phyloP scores from a whole-genome alignment of 768 basidiomycete genomes.

The Pisolithus albus region DNA sequence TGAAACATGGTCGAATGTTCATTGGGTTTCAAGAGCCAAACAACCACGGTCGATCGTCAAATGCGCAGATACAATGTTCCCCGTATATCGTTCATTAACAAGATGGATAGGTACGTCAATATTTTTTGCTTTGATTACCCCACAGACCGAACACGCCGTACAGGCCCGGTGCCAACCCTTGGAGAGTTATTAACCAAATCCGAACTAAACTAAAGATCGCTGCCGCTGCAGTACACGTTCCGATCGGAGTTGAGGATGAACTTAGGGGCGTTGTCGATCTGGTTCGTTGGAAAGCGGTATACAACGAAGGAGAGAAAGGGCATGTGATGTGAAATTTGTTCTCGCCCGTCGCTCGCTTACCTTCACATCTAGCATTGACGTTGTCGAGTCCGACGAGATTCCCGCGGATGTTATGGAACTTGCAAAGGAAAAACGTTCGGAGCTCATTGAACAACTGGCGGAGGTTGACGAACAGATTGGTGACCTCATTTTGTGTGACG shows the following conservation, averaged over 20 bases:
- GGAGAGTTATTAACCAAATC: slow-evolving; percentile 90
- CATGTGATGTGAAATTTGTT: slow-evolving; percentile 27
- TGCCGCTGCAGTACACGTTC: slow-evolving; percentile 93
- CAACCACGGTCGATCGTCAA: slow-evolving; percentile 97
- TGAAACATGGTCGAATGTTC: not conserved
- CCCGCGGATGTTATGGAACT: slow-evolving; percentile 67
- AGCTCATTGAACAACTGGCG: slow-evolving; percentile 91
- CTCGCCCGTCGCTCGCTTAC: not conserved
- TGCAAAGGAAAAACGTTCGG: slow-evolving; percentile 77
- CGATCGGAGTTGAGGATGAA: slow-evolving; percentile 84
- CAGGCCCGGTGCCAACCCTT: slow-evolving; percentile 95
- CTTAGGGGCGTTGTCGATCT: slow-evolving; percentile 91
- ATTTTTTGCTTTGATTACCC: not conserved
- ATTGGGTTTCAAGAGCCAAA: slow-evolving; percentile 66
- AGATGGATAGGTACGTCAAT: slow-evolving; percentile 81
- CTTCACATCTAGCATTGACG: slow-evolving; percentile 47
- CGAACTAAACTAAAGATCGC: slow-evolving; percentile 85
- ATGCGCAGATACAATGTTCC: slow-evolving; percentile 98
- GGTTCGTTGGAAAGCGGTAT: slow-evolving; percentile 89
- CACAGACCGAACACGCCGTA: not conserved
- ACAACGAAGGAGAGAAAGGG: slow-evolving; percentile 95
- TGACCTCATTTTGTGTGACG: slow-evolving; percentile 84
- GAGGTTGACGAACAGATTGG: slow-evolving; percentile 96
- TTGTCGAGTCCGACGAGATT: slow-evolving; percentile 83
- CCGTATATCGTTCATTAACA: slow-evolving; percentile 93